These are phyloP conservation scores for Fusarium tricinctum DNA, from an alignment of 2,329 filamentous ascomycete species.

Conservation along the genomic window DNA sequence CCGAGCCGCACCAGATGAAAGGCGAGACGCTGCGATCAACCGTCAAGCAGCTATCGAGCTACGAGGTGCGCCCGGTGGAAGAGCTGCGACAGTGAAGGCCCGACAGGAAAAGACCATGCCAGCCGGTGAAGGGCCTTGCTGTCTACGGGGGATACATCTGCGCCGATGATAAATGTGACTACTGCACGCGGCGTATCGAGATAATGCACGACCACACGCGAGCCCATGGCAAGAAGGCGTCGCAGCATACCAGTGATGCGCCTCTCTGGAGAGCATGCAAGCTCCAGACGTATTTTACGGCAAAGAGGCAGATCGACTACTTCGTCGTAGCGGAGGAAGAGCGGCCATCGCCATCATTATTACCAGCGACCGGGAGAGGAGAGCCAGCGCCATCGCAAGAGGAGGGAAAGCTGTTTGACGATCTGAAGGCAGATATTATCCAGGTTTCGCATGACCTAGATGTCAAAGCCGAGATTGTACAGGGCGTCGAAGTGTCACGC, in stretches of 20 bases:
- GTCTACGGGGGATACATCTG: neutral
- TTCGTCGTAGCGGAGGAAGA: neutral
- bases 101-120: neutral
- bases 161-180: neutral
- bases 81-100: neutral
- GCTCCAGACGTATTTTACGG: neutral
- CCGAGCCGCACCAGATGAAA: neutral
- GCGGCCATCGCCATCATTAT: too few relatives aligned
- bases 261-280: neutral
- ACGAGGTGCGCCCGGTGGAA: neutral
- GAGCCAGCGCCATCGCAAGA: neutral
- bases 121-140: neutral
- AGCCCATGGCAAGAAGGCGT: too few relatives aligned
- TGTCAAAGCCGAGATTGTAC: too few relatives aligned
- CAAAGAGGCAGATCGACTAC: neutral
- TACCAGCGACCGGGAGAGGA: neutral
- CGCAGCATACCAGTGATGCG: too few relatives aligned
- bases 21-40: neutral
- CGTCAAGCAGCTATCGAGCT: neutral
- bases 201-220: too few relatives aligned
- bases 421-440: neutral
- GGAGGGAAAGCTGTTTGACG: neutral
- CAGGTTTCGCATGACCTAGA: too few relatives aligned
- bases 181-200: too few relatives aligned
- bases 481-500: too few relatives aligned